Percentiles rank a stretch among this genome's conserved stretches.
These are phyloP conservation scores for Taxawa tesnikishii DNA, from an alignment of 2,329 filamentous ascomycete species.

Conservation along the genomic window DNA sequence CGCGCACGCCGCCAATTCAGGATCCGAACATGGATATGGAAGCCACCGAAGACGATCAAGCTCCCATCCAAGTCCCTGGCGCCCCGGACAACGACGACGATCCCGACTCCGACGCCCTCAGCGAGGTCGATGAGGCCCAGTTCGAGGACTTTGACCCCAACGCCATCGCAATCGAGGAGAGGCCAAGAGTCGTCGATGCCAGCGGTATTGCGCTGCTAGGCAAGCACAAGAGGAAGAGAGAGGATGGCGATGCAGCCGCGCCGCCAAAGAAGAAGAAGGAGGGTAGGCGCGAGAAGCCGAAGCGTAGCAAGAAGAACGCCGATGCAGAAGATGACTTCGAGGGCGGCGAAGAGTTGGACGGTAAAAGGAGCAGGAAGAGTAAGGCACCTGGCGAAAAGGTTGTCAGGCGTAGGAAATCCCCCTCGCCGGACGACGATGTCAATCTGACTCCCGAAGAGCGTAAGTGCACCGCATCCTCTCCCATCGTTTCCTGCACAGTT, in stretches of 20 bases:
- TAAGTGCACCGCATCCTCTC: conserved; percentile 27
- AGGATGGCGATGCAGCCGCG: conserved; percentile 45
- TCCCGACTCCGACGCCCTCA: conserved; percentile 47
- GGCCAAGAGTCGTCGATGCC: conserved; percentile 48
- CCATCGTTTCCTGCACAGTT: too few species aligned
- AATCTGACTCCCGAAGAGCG: conserved; percentile 73
- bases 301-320: conserved; percentile 44
- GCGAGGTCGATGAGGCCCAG: conserved; percentile 52
- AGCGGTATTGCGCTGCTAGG: conserved; percentile 49
- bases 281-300: conserved; percentile 40
- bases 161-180: conserved; percentile 48
- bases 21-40: conserved; percentile 34
- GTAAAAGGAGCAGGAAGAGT: conserved; percentile 39
- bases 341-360: conserved; percentile 40
- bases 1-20: conserved; percentile 29
- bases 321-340: conserved; percentile 41
- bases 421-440: conserved; percentile 60
- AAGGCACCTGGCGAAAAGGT: conserved; percentile 30
- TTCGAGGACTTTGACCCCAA: conserved; percentile 53
- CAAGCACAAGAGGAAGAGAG: conserved; percentile 54
- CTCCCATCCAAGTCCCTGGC: conserved; percentile 9
- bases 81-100: conserved; percentile 34
- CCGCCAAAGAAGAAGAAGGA: conserved; percentile 58
- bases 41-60: conserved; percentile 21
- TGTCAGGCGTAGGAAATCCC: conserved; percentile 24